These are phyloP conservation scores for Fusarium sp. DNA, from an alignment of 2,329 filamentous ascomycete genomes.

Conservation along the genomic window DNA sequence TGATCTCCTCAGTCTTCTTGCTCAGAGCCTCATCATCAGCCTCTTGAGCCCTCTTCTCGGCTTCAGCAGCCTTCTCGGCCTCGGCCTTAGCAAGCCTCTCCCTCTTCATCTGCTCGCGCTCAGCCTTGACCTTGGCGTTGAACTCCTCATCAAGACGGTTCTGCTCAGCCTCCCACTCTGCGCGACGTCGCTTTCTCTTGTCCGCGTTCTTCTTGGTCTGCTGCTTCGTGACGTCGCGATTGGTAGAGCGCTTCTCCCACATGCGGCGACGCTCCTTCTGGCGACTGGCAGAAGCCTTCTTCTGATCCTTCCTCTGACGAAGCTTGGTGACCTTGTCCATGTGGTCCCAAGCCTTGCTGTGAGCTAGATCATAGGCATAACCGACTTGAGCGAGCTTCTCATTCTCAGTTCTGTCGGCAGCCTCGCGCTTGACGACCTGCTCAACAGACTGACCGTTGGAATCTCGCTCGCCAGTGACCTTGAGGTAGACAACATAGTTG, in stretches of 20 bases:
- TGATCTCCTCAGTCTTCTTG: constrained; percentile 23
- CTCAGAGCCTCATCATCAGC: constrained; percentile 37
- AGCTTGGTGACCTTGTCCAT: constrained; percentile 60
- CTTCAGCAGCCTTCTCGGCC: constrained; percentile 31
- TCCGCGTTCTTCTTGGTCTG: constrained; percentile 52
- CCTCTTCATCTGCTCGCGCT: constrained; percentile 26
- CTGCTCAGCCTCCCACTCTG: constrained; percentile 40
- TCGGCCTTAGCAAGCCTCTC: constrained; percentile 29
- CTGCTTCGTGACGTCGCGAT: constrained; percentile 52
- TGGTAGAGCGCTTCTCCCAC: constrained; percentile 60
- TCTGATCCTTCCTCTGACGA: constrained; percentile 58
- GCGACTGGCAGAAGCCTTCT: constrained; percentile 59
- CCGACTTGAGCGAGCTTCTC: constrained; percentile 68
- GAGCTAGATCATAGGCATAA: constrained; percentile 67
- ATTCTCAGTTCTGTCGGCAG: constrained; percentile 57
- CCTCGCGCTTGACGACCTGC: constrained; percentile 64
- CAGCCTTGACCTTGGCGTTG: constrained; percentile 39
- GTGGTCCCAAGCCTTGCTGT: constrained; percentile 64
- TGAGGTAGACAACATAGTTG: constrained; percentile 66
- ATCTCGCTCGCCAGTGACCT: constrained; percentile 61
- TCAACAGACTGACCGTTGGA: constrained; percentile 57
- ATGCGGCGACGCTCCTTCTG: constrained; percentile 56
- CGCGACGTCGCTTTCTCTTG: constrained; percentile 46
- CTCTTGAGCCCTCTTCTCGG: constrained; percentile 22
- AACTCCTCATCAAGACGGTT: constrained; percentile 42